Evolutionary conservation across 352 stramenopile species (phyloP).

Genomic region (Phytophthora cryptogea): DNA sequence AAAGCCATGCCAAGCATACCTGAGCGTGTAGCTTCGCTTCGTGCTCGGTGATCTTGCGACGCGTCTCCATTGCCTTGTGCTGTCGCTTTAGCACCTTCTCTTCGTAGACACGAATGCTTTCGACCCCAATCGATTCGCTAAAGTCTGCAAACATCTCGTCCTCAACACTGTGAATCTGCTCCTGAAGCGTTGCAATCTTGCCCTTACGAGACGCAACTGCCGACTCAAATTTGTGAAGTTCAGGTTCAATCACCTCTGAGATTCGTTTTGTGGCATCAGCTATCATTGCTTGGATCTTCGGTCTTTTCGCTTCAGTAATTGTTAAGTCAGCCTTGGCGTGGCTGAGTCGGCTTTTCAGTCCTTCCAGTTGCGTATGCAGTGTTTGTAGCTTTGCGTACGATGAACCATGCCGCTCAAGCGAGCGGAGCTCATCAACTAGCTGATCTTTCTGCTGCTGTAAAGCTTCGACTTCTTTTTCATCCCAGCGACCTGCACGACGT

Average conservation of each 20-base stretch:
- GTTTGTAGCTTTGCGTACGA: slow-evolving; percentile 72
- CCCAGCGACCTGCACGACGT: slow-evolving; percentile 89
- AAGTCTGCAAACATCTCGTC: slow-evolving; percentile 89
- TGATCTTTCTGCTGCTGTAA: slow-evolving; percentile 87
- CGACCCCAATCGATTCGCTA: slow-evolving; percentile 73
- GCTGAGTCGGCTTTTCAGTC: slow-evolving; percentile 68
- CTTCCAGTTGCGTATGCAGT: slow-evolving; percentile 69
- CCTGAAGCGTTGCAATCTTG: slow-evolving; percentile 51
- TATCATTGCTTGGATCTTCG: slow-evolving; percentile 67
- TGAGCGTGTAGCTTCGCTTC: slow-evolving; percentile 85
- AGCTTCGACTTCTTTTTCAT: slow-evolving; percentile 91
- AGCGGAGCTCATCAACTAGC: slow-evolving; percentile 70
- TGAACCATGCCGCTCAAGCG: slow-evolving; percentile 68
- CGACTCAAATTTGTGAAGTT: slow-evolving; percentile 66
- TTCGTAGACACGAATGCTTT: slow-evolving; percentile 92
- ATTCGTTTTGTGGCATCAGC: slow-evolving; percentile 58
- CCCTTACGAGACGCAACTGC: slow-evolving; percentile 49
- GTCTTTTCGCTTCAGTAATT: slow-evolving; percentile 73
- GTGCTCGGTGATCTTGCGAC: slow-evolving; percentile 76
- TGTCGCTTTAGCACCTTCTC: slow-evolving; percentile 91
- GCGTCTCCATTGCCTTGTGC: slow-evolving; percentile 67
- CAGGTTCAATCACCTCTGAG: slow-evolving; percentile 54
- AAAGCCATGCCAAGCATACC: slow-evolving; percentile 31
- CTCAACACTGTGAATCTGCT: slow-evolving; percentile 74
- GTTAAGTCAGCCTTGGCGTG: slow-evolving; percentile 79